Evolutionary conservation across 202 grass and related monocot species (phyloP).

Genomic region (Digitaria exilis): DNA sequence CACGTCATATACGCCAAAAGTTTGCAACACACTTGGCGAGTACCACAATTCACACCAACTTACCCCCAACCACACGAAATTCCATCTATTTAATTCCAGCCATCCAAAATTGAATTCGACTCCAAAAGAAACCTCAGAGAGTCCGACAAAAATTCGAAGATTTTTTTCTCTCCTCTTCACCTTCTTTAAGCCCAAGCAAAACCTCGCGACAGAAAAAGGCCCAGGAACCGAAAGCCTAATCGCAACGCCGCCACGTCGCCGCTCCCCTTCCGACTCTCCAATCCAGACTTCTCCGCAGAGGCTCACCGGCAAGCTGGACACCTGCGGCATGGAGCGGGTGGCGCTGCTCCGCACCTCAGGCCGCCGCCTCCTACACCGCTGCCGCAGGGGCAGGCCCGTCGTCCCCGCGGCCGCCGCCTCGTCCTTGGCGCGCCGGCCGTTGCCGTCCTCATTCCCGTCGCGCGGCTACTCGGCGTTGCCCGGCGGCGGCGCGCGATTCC

Average conservation of each 20-base stretch:
- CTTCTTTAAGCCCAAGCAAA: constrained; percentile 55
- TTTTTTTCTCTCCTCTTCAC: constrained; percentile 38
- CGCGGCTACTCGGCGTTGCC: constrained; percentile 36
- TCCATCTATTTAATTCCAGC: not conserved
- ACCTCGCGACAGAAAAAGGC: constrained; percentile 1
- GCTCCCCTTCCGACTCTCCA: too few relatives aligned
- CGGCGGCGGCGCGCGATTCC: constrained; percentile 42
- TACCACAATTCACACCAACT: constrained; percentile 21
- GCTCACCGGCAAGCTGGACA: constrained; percentile 54
- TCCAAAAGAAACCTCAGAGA: not conserved
- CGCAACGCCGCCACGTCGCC: constrained; percentile 37
- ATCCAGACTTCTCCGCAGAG: constrained; percentile 22
- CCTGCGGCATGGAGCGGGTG: constrained; percentile 84
- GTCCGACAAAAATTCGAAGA: not conserved
- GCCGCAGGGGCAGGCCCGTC: constrained; percentile 47
- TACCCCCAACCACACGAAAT: constrained; percentile 30
- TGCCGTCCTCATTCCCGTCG: constrained; percentile 38
- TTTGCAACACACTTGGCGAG: not conserved
- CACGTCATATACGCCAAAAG: constrained; percentile 52
- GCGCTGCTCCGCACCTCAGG: constrained; percentile 88
- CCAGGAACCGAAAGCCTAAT: constrained; percentile 45
- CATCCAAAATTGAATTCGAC: constrained; percentile 23
- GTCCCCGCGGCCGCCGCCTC: constrained; percentile 46
- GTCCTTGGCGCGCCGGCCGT: constrained; percentile 20
- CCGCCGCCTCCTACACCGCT: constrained; percentile 60